These are phyloP conservation scores for Stachybotrys elegans DNA, from an alignment of 2,329 filamentous ascomycete genomes.

Conservation along the genomic window DNA sequence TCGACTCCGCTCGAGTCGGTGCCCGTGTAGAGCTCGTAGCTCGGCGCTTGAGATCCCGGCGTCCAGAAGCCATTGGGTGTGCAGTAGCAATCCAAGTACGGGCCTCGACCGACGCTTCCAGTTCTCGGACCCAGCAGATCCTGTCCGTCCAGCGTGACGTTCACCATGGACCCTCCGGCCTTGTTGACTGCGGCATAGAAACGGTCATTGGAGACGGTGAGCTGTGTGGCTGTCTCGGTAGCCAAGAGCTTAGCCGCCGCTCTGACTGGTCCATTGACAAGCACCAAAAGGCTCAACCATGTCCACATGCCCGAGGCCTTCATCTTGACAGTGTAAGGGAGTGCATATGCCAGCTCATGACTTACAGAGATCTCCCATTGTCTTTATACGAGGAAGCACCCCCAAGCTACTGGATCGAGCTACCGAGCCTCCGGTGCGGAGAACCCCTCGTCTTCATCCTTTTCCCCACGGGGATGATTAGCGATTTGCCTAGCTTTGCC, in stretches of 20 bases:
- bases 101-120: slow-evolving; percentile 39
- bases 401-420: no score
- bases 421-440: no score
- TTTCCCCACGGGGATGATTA: no score
- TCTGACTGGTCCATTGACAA: no score
- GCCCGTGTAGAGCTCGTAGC: slow-evolving; percentile 39
- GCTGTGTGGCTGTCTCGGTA: slow-evolving; percentile 26
- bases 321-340: slow-evolving; percentile 12
- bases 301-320: no score
- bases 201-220: slow-evolving; percentile 32
- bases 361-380: no score
- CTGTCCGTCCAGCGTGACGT: slow-evolving; percentile 29
- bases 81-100: slow-evolving; percentile 62
- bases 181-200: slow-evolving; percentile 32
- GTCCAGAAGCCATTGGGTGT: slow-evolving; percentile 55
- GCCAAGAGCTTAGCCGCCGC: slow-evolving; percentile 22
- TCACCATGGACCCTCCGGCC: slow-evolving; percentile 28
- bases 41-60: slow-evolving; percentile 42
- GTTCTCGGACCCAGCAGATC: slow-evolving; percentile 44
- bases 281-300: no score
- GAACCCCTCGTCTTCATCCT: no score
- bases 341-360: no score
- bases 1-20: slow-evolving; percentile 41
- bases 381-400: no score
- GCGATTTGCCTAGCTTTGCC: no score